Conservation (phyloP, 1,284 basidiomycete genomes). For the Mycena citricolor region DNA sequence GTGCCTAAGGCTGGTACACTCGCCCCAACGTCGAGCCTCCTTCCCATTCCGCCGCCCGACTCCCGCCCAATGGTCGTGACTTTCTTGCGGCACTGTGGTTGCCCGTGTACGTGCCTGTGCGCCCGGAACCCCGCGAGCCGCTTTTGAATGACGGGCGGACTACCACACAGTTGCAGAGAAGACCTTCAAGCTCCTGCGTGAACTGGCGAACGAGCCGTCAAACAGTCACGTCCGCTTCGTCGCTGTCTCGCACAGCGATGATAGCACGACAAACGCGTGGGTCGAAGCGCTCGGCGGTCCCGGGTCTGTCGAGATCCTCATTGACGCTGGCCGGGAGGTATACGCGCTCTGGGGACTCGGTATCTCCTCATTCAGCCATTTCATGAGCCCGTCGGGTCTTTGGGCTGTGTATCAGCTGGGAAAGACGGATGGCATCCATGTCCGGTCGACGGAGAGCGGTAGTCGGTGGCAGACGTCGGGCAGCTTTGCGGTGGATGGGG, state of each 20-base stretch:
- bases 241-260: constrained; percentile 16
- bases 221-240: constrained; percentile 11
- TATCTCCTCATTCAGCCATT: constrained; percentile 10
- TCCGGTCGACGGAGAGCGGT: constrained; percentile 10
- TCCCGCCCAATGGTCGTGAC: constrained; percentile 7
- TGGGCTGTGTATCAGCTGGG: constrained; percentile 13
- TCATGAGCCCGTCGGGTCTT: constrained; percentile 6
- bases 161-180: constrained; percentile 12
- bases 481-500: constrained; percentile 13
- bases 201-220: not conserved
- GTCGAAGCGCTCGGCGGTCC: constrained; percentile 6
- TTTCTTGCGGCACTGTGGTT: constrained; percentile 15
- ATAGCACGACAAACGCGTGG: constrained; percentile 5
- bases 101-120: constrained; percentile 11
- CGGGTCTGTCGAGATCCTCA: constrained; percentile 1
- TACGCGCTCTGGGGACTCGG: constrained; percentile 16
- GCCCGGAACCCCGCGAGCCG: too few relatives aligned
- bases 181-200: constrained; percentile 13
- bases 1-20: constrained; percentile 1
- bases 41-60: constrained; percentile 3
- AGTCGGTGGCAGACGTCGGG: constrained; percentile 14
- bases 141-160: too few relatives aligned
- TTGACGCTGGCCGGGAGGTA: constrained; percentile 6
- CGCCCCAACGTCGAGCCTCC: constrained; percentile 6
- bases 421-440: constrained; percentile 12